Percentiles rank a stretch among this genome's conserved stretches.
Evolutionary conservation across 192 early-diverging fungal species (phyloP).

Genomic region (Entomortierella chlamydospora): DNA sequence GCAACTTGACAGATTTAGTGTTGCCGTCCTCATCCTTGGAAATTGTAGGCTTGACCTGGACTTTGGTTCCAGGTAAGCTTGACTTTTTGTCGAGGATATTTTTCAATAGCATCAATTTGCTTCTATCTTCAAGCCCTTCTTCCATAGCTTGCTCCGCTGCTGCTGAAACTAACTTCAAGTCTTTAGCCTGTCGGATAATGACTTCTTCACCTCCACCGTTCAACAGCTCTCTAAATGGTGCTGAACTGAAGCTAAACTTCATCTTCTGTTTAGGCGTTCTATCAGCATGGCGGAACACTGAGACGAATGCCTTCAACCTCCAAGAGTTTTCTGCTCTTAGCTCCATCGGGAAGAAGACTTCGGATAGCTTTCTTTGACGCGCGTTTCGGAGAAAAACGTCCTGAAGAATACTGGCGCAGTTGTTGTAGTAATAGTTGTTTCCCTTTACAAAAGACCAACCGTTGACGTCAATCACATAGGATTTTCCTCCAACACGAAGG

Average conservation of each 20-base stretch:
- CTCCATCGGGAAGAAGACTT: slow-evolving; percentile 62
- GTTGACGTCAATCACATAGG: slow-evolving; percentile 98
- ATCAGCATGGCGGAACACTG: slow-evolving; percentile 94
- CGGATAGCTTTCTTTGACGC: slow-evolving; percentile 65
- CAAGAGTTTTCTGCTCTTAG: slow-evolving; percentile 85
- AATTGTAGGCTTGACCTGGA: slow-evolving; percentile 88
- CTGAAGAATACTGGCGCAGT: slow-evolving; percentile 80
- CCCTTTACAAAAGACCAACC: slow-evolving; percentile 99
- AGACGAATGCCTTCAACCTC: slow-evolving; percentile 93
- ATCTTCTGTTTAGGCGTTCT: slow-evolving; percentile 98
- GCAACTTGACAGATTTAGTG: slow-evolving; percentile 72
- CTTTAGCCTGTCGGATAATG: slow-evolving; percentile 78
- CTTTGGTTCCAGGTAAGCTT: slow-evolving; percentile 88
- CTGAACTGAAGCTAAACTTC: slow-evolving; percentile 84
- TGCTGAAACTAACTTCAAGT: slow-evolving; percentile 72
- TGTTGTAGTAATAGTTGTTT: slow-evolving; percentile 92
- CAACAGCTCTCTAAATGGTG: slow-evolving; percentile 79
- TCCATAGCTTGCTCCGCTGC: slow-evolving; percentile 70
- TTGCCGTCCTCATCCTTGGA: slow-evolving; percentile 63
- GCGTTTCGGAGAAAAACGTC: slow-evolving; percentile 82
- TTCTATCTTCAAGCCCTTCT: slow-evolving; percentile 63
- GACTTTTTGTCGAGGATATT: slow-evolving; percentile 86
- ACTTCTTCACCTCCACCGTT: slow-evolving; percentile 78
- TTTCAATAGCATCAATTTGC: slow-evolving; percentile 72
- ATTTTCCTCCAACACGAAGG: slow-evolving; percentile 81